Conservation (phyloP, 495 filamentous ascomycete species). For the Cryomyces minteri region DNA sequence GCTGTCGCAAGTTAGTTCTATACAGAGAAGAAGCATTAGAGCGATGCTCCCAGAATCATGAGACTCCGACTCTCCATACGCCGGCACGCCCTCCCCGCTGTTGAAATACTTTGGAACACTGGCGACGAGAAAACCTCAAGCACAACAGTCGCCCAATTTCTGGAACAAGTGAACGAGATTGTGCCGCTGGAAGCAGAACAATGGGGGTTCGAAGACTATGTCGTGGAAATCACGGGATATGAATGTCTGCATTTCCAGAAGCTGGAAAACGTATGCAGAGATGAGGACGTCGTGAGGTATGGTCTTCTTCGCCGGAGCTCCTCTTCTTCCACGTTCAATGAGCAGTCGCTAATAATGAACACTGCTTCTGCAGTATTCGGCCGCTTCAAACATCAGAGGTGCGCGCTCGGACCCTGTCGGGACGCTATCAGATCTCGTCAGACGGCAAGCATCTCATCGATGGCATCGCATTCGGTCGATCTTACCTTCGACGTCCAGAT, state of each 20-base stretch:
- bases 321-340: background rate
- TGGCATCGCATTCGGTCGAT: conserved; percentile 72
- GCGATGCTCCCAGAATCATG: conserved; percentile 27
- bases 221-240: conserved; percentile 63
- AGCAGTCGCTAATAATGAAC: background rate
- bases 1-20: too few species aligned
- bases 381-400: conserved; percentile 61
- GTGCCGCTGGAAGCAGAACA: conserved; percentile 67
- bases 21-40: too few species aligned
- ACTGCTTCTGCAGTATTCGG: conserved; percentile 44
- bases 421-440: conserved; percentile 63
- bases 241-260: conserved; percentile 82
- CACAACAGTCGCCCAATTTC: conserved; percentile 54
- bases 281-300: conserved; percentile 74
- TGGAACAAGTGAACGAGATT: conserved; percentile 68
- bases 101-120: conserved; percentile 54
- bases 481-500: conserved; percentile 37
- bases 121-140: conserved; percentile 20
- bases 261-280: conserved; percentile 48
- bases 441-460: conserved; percentile 77
- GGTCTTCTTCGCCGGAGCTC: conserved; percentile 12
- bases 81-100: conserved; percentile 61
- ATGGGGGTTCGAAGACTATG: conserved; percentile 89
- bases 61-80: conserved; percentile 68
- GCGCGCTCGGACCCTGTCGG: conserved; percentile 52